These are phyloP conservation scores for Aspergillus luchuensis DNA, from an alignment of 2,329 filamentous ascomycete species.

Conservation along the genomic window DNA sequence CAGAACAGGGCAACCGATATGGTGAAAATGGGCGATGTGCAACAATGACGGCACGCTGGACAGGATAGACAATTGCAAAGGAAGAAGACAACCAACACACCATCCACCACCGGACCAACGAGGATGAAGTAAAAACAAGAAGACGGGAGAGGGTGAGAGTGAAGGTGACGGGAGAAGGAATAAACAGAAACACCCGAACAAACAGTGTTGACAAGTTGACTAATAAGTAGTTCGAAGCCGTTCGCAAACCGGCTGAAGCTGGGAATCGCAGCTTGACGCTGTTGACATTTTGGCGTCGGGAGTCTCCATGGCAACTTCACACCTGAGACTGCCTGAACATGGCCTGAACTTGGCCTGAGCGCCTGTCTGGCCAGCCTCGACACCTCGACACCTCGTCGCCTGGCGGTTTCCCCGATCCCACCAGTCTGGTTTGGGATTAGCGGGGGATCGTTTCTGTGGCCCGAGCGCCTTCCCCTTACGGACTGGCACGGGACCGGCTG, in stretches of 20 bases:
- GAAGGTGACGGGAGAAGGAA: constrained; percentile 11
- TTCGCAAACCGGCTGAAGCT: not conserved
- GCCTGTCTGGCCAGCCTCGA: not conserved
- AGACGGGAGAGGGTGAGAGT: constrained; percentile 16
- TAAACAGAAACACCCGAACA: constrained; percentile 1
- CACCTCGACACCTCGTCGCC: constrained; percentile 13
- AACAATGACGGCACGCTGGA: constrained; percentile 12
- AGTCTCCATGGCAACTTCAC: constrained; percentile 37
- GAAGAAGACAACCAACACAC: constrained; percentile 13
- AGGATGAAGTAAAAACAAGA: constrained; percentile 18
- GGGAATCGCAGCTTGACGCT: constrained; percentile 14
- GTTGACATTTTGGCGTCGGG: constrained; percentile 34
- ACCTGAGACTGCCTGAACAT: not conserved
- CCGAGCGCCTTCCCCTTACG: constrained; percentile 14
- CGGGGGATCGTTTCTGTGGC: constrained; percentile 12
- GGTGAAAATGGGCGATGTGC: not conserved
- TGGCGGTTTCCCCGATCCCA: constrained; percentile 17
- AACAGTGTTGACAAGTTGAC: not conserved
- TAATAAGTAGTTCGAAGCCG: constrained; percentile 2
- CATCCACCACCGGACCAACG: constrained; percentile 19
- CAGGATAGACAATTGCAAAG: constrained; percentile 4
- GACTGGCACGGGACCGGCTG: constrained; percentile 1
- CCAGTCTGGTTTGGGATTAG: constrained; percentile 18
- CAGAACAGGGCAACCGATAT: constrained; percentile 10
- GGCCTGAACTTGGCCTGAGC: not conserved